phyloP scores from a whole-genome alignment of 164 flowering plant species.

The Tetracentron sinense region DNA sequence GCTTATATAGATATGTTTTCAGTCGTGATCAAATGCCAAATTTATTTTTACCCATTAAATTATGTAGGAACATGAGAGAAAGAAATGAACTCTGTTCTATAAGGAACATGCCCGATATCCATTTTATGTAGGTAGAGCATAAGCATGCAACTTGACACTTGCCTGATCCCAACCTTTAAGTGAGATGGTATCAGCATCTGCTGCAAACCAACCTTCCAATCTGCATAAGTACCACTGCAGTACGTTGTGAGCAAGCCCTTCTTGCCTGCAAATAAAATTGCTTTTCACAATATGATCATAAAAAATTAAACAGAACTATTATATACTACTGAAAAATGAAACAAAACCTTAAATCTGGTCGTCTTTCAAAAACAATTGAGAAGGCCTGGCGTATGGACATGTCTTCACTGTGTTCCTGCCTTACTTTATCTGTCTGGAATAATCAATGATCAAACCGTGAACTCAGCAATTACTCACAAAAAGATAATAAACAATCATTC shows the following conservation, averaged over 20 bases:
- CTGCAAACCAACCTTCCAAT: conserved; percentile 99
- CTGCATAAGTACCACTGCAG: conserved; percentile 97
- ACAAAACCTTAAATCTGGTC: conserved; percentile 70
- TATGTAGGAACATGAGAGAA: too few relatives aligned
- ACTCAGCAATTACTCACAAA: background rate
- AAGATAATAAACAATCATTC: background rate
- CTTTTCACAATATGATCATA: background rate
- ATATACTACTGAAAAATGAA: too few relatives aligned
- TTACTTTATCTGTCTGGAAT: conserved; percentile 64
- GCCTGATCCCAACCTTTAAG: conserved; percentile 90
- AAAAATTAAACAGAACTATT: background rate
- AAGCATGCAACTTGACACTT: conserved; percentile 9
- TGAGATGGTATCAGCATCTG: conserved; percentile 92
- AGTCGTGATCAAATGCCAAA: too few relatives aligned
- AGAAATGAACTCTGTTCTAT: too few relatives aligned
- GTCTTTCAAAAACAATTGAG: conserved; percentile 69
- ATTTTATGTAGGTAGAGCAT: background rate
- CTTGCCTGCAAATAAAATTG: conserved; percentile 47
- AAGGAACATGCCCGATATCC: background rate
- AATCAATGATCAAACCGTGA: conserved; percentile 1
- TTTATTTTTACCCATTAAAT: too few relatives aligned
- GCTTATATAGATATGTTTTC: too few relatives aligned
- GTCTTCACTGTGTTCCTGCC: conserved; percentile 64
- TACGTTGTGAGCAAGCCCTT: conserved; percentile 82
- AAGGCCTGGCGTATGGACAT: conserved; percentile 69